phyloP scores from a whole-genome alignment of 208 protist genomes.

The Zelonia costaricensis region DNA sequence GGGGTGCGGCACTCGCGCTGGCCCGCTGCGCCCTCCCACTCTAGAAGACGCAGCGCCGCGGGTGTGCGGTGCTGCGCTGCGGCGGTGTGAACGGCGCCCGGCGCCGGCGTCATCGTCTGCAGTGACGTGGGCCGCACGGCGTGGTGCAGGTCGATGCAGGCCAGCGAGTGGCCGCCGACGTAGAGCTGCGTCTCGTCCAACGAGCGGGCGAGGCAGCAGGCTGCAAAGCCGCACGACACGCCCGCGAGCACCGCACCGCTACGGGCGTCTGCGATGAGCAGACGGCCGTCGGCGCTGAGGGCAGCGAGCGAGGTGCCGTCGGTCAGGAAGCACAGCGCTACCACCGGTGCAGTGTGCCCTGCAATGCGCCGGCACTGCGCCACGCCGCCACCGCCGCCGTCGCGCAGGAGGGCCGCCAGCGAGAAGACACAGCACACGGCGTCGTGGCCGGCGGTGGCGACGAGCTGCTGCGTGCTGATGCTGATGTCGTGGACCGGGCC shows the following conservation, averaged over 20 bases:
- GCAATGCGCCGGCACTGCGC: slow-evolving; percentile 29
- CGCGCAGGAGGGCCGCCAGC: slow-evolving; percentile 24
- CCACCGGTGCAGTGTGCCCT: slow-evolving; percentile 55
- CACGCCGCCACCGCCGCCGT: slow-evolving; percentile 8
- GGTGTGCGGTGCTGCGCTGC: not conserved
- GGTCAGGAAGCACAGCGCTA: slow-evolving; percentile 28
- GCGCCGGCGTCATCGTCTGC: slow-evolving; percentile 3
- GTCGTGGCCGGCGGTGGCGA: slow-evolving; percentile 76
- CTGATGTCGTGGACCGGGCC: slow-evolving; percentile 61
- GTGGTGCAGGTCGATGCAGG: slow-evolving; percentile 49
- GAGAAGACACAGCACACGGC: slow-evolving; percentile 53
- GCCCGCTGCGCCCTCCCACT: slow-evolving; percentile 16
- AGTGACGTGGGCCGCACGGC: slow-evolving; percentile 19
- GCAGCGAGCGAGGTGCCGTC: slow-evolving; percentile 25
- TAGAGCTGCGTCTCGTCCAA: slow-evolving; percentile 67
- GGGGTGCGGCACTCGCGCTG: not conserved
- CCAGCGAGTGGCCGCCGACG: slow-evolving; percentile 55
- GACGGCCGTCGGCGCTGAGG: slow-evolving; percentile 24
- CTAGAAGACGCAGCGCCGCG: slow-evolving; percentile 17
- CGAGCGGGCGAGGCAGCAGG: slow-evolving; percentile 45
- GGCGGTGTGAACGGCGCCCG: not conserved
- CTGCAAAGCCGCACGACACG: slow-evolving; percentile 47
- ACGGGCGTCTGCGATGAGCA: slow-evolving; percentile 43
- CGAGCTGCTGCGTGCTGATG: slow-evolving; percentile 40
- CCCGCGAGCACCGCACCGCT: slow-evolving; percentile 28